Percentiles rank a stretch among this genome's conserved stretches.
phyloP scores from a whole-genome alignment of 805 yeast species.

The Saccharomycopsis vini region DNA sequence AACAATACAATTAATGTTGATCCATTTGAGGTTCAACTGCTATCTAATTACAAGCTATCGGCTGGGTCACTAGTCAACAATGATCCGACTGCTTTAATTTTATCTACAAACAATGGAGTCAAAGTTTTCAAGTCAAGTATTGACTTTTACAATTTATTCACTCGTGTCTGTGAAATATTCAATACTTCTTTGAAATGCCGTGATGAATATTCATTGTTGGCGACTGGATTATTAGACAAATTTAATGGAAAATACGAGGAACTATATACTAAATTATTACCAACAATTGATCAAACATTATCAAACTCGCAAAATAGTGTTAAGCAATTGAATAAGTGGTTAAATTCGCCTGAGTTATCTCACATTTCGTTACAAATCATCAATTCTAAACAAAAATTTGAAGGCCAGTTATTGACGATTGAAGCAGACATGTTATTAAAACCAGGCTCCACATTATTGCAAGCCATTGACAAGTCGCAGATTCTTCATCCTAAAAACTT shows the following conservation, averaged over 20 bases:
- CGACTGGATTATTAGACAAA: conserved; percentile 30
- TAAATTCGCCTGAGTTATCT: conserved; percentile 27
- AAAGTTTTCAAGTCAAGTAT: conserved; percentile 35
- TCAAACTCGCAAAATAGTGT: conserved; percentile 19
- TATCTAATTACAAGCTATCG: conserved; percentile 20
- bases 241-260: conserved; percentile 29
- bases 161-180: conserved; percentile 40
- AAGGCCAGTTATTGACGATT: conserved; percentile 19
- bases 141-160: conserved; percentile 39
- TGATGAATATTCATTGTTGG: conserved; percentile 41
- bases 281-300: conserved; percentile 19
- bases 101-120: conserved; percentile 14
- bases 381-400: conserved; percentile 15
- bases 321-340: conserved; percentile 23
- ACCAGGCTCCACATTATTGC: conserved; percentile 26
- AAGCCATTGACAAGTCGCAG: conserved; percentile 37
- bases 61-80: conserved; percentile 17
- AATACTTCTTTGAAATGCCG: conserved; percentile 55
- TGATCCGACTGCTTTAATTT: not conserved
- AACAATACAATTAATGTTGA: conserved; percentile 35
- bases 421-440: conserved; percentile 26
- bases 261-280: conserved; percentile 25
- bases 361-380: conserved; percentile 28
- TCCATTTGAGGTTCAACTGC: conserved; percentile 22
- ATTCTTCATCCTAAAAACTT: conserved; percentile 45